Base-by-base conservation (phyloP, 371 early-diverging fungal species). In the Syncephalastrum sp. region DNA sequence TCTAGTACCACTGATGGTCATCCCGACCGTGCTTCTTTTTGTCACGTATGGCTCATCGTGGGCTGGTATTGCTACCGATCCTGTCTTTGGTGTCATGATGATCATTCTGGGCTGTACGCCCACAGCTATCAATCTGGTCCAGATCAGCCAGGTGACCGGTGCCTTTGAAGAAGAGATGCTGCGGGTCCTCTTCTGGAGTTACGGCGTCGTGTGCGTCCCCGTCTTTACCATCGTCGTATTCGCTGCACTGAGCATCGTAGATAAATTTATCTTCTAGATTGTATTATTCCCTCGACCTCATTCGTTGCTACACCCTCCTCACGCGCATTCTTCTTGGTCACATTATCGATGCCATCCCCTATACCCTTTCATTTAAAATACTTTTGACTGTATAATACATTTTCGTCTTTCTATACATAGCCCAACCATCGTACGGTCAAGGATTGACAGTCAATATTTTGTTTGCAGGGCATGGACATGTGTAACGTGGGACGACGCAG, bases 101-200 rank as follows among this genome's bases (percentile, higher is more conserved):
- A 72, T 82, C 15, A 60, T 85, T 5, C 23, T 85, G 0, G 80
- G 74, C 0, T 74, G 77, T 33, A 72, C 81, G 5, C 85, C 85
- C 1, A 81, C 85, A 0, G 83, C 85, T 14, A 79, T 85, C 63
- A 83, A 82, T 51, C 64, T 83, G 25, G 73, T 74, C 2, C 85
- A 85, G 46, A 69, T 85, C 21, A 70, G 74, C 10, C 82, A 82
- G 47, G 79, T 80, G 45, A 81, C 77, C 48, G 74, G 75, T 14
- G 61, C 70, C 29, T 81, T 75, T 66, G 82, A 85, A 56, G 60
- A 79, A 42, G 80, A 81, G 53, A 81, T 85, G 80, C 53, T 82
- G 0, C 72, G 63, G 27, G 72, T 83, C 54, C 50, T 85, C 23
- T 83, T 83, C 57, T 83, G 83, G 83, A 79, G 81, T 50, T 85